Base-by-base conservation (phyloP, 2,329 filamentous ascomycete species). In the Diaporthe citri region DNA sequence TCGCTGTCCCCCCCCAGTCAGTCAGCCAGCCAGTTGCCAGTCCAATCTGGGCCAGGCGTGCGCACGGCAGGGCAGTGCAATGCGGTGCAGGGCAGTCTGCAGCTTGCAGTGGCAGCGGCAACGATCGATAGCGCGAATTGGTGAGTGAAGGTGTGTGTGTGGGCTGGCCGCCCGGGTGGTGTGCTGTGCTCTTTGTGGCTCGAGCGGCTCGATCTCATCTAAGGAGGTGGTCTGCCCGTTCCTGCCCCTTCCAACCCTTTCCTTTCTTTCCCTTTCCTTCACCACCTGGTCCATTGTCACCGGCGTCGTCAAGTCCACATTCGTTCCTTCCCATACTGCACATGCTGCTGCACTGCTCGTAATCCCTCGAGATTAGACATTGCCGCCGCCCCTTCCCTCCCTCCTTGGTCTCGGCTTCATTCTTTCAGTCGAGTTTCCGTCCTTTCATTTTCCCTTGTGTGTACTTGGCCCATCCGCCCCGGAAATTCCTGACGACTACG, bases 361-460 rank as follows among this genome's bases (percentile, higher is more conserved):
- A 46, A 62, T 72, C 57, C 20, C 46, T 56, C 57, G 69, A 51
- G 57, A 64, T 64, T 55, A 64, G 71, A 72, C 57, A 12, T 36
- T 60, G 39, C 28, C 56, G 13, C 31, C 55, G n/a, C 46, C 31
- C 20, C 52, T 28, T 34, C 74, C 71, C 64, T 76, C 76, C 59
- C 73, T 56, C 75, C 79, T 77, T 80, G 85, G 84, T 82, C 79
- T 85, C 85, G 84, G 82, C 84, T 86, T 86, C 85, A 86, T 82
- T 87, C 86, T 83, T 85, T 86, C 81, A 82, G 85, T 84, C 84
- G 85, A 83, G 82, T 79, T 69, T 62, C 85, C 83, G 84, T 87
- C 85, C 86, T 78, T 80, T 87, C 86, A 79, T 87, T 87, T 83
- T 79, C 59, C 46, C 46, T 56, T 64, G 48, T 64, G 70, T 72